Evolutionary conservation across 345 rosid species (phyloP), one percentile per base, ranked within the genome.

Genomic region (Lepidium didymum): DNA sequence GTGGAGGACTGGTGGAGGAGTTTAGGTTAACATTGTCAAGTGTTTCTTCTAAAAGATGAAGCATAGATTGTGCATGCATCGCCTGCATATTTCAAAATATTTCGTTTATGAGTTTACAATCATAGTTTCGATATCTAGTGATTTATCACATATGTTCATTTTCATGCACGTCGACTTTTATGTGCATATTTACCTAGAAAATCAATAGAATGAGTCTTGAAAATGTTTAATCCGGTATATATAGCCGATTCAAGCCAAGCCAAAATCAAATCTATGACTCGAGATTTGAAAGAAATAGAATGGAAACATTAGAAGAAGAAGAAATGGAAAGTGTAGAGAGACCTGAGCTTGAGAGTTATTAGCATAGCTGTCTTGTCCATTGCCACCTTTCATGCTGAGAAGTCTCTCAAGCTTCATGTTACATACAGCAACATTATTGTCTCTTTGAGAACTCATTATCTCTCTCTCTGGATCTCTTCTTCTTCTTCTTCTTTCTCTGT

Each of bases 331-430:
- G 55, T 23, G n/a, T 41, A 25, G 19, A 64, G 29, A 64, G 64
- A 90, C 97, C 97, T 93, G 98, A 29, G 98, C 98, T 84, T 93
- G 87, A 40, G 97, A 88, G 84, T 93, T 93, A 58, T 81, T 92
- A 70, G 95, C 98, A 74, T 92, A 92, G 86, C 98, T 92, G 58
- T 77, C 78, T 71, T 84, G 93, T 42, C 97, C 98, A 57, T 87
- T 83, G 77, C 98, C 98, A 46, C 96, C 97, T 78, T 93, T 93
- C 98, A 93, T 93, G 86, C 84, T 73, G 52, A 93, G 88, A 63
- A 90, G 73, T 77, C 69, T 88, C 86, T 93, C 98, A 14, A 93
- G 97, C 75, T 86, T 88, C 52, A 80, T 62, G 64, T 77, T 74
- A 33, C 91, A 75, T 19, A 90, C 84, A 55, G 85, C 92, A 54